Evolutionary conservation across 257 asterid genomes (phyloP), one percentile per base, ranked within the genome.

Genomic region (Jaltomata sinuosa): DNA sequence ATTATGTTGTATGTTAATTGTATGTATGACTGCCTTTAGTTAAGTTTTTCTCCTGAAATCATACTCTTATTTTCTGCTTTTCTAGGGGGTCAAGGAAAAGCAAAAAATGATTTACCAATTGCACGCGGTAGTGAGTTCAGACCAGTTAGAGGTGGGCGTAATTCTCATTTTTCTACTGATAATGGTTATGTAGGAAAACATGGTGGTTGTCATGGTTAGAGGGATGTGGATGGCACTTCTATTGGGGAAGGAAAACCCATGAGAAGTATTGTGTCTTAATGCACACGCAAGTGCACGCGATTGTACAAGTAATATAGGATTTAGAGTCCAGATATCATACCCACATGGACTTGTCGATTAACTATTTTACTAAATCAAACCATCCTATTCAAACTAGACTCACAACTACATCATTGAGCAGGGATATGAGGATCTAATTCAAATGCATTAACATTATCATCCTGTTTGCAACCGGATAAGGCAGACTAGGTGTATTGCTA

Each of bases 111-210:
- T 55, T 61, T 86, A 77, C 83, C 82, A 16, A 84, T 84, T 81
- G 77, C 87, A 62, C 91, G 92, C 71, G 87, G 93, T 62, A 88
- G 88, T 59, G 94, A 91, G 80, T 89, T 85, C 87, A 93, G 85
- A 84, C 77, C 83, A 42, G 80, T 69, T 79, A 91, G 91, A 83
- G 84, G 90, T 81, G 94, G 92, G 80, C 97, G 90, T 79, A 90
- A 88, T 59, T 86, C 86, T 87, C 88, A 89, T 85, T 90, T 89
- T 88, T 86, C 96, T 87, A 83, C 85, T 50, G 96, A 92, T 82
- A 93, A 89, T 88, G 97, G 95, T 94, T 84, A 83, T n/a, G n/a
- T n/a, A n/a, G n/a, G n/a, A n/a, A n/a, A 90, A 85, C 93, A 89
- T 68, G 93, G 93, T 29, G 92, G 92, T 83, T 92, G 96, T 31